Conservation (phyloP, 257 asterid species). For the Schizonepeta tenuifolia region DNA sequence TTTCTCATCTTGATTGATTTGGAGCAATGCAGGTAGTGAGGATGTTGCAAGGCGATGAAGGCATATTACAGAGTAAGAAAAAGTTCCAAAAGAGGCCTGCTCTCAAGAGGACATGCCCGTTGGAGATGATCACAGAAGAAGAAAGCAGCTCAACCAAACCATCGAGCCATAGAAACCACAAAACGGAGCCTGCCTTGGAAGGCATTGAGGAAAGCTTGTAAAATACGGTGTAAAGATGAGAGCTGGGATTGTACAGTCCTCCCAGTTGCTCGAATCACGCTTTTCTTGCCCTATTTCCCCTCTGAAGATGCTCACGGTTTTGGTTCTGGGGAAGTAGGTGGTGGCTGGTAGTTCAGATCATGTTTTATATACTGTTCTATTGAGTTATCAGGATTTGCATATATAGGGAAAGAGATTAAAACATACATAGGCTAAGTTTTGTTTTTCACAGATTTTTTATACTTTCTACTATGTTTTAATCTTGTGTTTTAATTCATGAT, state of each 20-base stretch:
- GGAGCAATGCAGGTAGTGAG: constrained; percentile 56
- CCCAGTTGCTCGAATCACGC: constrained; percentile 19
- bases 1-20: not conserved
- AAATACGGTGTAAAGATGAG: constrained; percentile 11
- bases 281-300: not conserved
- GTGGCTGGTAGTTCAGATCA: constrained; percentile 19
- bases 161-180: constrained; percentile 33
- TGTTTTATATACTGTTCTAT: constrained; percentile 33
- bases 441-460: not conserved
- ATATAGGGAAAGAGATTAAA: constrained; percentile 26
- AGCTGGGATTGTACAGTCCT: constrained; percentile 34
- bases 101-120: constrained; percentile 54
- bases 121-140: constrained; percentile 49
- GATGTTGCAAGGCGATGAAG: constrained; percentile 78
- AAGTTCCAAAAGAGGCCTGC: constrained; percentile 79
- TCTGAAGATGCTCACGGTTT: not conserved
- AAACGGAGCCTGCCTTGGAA: constrained; percentile 28
- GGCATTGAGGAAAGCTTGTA: constrained; percentile 20
- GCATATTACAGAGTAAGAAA: constrained; percentile 54
- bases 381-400: constrained; percentile 34
- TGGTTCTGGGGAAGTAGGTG: constrained; percentile 25
- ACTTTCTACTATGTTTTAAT: not conserved
- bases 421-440: constrained; percentile 32
- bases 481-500: not conserved
- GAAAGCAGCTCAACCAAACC: constrained; percentile 44